Base-by-base conservation (phyloP, 768 basidiomycete genomes). In the Polyporus arcularius region DNA sequence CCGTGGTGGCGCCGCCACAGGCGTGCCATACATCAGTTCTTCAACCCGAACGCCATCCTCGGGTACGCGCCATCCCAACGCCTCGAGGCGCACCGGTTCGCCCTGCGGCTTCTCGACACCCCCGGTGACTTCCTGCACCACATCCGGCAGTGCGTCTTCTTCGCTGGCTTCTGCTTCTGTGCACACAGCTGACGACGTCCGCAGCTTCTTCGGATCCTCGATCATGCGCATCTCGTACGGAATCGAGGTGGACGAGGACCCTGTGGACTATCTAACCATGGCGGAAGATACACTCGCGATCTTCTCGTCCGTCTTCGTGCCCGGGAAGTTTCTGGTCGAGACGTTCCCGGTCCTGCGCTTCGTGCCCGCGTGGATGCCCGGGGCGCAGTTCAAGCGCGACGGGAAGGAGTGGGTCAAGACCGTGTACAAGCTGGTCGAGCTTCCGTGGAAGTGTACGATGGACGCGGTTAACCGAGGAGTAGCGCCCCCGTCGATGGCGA, bases 291-390 rank as follows among this genome's bases (percentile, higher is more conserved):
- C 55, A 12, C 54, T 61, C 18, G 60, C 60, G 12, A 35, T 53
- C 26, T 59, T 59, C 45, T 43, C 51, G 2, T 26, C 18, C n/a
- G 45, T 45, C 3, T 47, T 61, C 21, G 55, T 51, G 2, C 71
- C 72, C 12, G 72, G 71, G 3, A 55, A 66, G 5, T 73, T 65
- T 56, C 56, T 70, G 5, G 71, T 73, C 35, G 71, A 73, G 32
- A 63, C 62, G n/a, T n/a, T 73, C 18, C 70, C 58, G 14, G 30
- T 45, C 58, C 56, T 70, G 50, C 61, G 63, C 30, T 64, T 65
- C 45, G 26, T 70, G 15, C 69, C 69, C 0, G n/a, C 30, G n/a
- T 70, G 69, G 69, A 5, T 65, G 15, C 67, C 69, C 7, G 69
- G 69, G 2, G 67, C 64, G 16, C 51, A 39, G 7, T 70, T 70